A percentile compares a stretch with the other conserved stretches of the same genome.
These are phyloP conservation scores for Senna tora DNA, from an alignment of 306 rosid genomes.

Conservation along the genomic window DNA sequence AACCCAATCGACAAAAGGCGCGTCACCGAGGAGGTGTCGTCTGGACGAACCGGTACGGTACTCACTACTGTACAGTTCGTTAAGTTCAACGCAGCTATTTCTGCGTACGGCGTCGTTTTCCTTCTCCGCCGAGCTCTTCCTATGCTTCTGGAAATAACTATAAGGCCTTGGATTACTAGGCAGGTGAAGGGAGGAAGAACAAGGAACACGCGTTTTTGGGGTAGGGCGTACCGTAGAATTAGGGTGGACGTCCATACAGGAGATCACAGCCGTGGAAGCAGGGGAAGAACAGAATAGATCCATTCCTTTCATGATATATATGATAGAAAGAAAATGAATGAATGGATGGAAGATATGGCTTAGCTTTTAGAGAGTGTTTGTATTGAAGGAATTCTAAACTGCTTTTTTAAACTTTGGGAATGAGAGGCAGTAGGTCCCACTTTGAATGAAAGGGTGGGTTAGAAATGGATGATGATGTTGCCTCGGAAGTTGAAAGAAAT, in stretches of 20 bases:
- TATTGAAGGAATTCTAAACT: no score
- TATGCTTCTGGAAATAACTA: constrained; percentile 42
- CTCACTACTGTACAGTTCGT: constrained; percentile 19
- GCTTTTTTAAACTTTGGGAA: no score
- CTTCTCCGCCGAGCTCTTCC: constrained; percentile 37
- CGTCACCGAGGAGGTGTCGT: constrained; percentile 46
- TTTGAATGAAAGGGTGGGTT: no score
- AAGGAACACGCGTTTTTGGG: constrained; percentile 48
- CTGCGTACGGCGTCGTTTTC: constrained; percentile 36
- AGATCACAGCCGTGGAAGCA: constrained; percentile 64
- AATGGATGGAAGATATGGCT: no score
- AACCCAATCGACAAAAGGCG: constrained; percentile 50
- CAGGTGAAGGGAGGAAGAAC: constrained; percentile 58
- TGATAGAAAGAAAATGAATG: no score
- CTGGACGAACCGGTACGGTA: constrained; percentile 36
- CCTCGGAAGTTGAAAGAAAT: no score
- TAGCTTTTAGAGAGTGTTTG: no score
- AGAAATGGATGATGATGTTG: no score
- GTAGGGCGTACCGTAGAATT: constrained; percentile 42
- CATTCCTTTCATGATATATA: constrained; percentile 51
- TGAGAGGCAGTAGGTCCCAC: no score
- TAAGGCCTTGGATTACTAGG: constrained; percentile 58
- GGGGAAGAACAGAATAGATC: constrained; percentile 60
- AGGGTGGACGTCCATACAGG: constrained; percentile 43
- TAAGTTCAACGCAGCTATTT: constrained; percentile 45